A percentile compares a stretch with the other conserved stretches of the same genome.
phyloP scores from a whole-genome alignment of 2,329 filamentous ascomycete species.

The Venturia effusa region DNA sequence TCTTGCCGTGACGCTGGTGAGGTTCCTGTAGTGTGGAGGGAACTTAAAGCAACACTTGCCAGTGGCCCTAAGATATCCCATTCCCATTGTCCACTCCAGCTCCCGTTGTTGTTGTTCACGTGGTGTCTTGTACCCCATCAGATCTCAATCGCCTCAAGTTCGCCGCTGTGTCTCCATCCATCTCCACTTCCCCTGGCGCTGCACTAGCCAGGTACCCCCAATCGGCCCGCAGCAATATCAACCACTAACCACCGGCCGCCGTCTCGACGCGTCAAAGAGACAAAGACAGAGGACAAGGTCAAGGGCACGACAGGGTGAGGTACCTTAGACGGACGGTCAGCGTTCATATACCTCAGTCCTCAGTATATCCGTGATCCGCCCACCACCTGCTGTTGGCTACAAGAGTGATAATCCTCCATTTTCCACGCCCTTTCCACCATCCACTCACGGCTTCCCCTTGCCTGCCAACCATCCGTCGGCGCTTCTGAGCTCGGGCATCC shows the following conservation, averaged over 20 bases:
- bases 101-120: no score
- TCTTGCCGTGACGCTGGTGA: not conserved
- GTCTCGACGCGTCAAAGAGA: slow-evolving; percentile 1
- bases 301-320: not conserved
- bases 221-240: not conserved
- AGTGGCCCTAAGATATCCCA: no score
- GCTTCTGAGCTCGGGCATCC: not conserved
- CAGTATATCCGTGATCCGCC: no score
- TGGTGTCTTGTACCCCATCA: no score
- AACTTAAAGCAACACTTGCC: no score
- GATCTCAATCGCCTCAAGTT: not conserved
- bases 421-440: not conserved
- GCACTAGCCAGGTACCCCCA: not conserved
- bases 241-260: not conserved
- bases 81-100: not conserved
- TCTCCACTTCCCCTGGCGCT: no score
- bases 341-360: not conserved
- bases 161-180: no score
- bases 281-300: not conserved
- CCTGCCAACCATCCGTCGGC: not conserved
- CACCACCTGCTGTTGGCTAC: not conserved
- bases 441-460: slow-evolving; percentile 1
- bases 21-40: not conserved
- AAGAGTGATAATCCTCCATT: not conserved
- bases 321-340: not conserved